Base-by-base conservation (phyloP, 1,139 yeast genomes). In the Scheffersomyces quercinus region DNA sequence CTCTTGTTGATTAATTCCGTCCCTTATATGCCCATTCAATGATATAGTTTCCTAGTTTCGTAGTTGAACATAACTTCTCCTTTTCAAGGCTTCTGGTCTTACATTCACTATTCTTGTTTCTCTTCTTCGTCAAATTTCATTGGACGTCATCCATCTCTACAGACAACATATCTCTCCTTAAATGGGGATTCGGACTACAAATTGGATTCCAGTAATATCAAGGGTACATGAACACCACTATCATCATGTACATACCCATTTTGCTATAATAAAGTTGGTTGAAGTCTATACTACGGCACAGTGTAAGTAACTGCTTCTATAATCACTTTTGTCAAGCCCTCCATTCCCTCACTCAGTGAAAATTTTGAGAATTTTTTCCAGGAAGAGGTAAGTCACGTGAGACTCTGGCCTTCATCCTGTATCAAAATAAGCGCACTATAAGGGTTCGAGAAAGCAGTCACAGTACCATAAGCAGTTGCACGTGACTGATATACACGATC, bases 221-320 rank as follows among this genome's bases (percentile, higher is more conserved):
- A 14, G 35, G 35, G 35, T 12, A 13, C 24, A 8, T 31, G 35
- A 31, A 31, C 35, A 14, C 24, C 12, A 31, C 35, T 31, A 31
- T n/a, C 20, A n/a, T 14, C 35, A 31, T 31, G 35, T 45, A 50
- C 54, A 50, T 50, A 50, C 55, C 55, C 55, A 52, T 52, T 49
- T 50, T 52, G 52, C 43, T 33, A 43, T 44, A 43, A 34, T 43
- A 43, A 36, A 38, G 41, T 43, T 45, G 45, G 50, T 43, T 48
- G 42, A 28, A 8, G 16, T 33, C 11, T 10, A 29, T 20, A 20
- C 26, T 20, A 20, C 26, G 26, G 26, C 26, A 20, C 26, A 20
- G 26, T 20, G 26, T 20, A 20, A 20, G 26, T 20, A 20, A 20
- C 26, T 20, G 26, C 26, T 20, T 20, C 26, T 20, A 20, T 20